Evolutionary conservation across 805 yeast species (phyloP).

Genomic region (Metschnikowia kunwiensis): DNA sequence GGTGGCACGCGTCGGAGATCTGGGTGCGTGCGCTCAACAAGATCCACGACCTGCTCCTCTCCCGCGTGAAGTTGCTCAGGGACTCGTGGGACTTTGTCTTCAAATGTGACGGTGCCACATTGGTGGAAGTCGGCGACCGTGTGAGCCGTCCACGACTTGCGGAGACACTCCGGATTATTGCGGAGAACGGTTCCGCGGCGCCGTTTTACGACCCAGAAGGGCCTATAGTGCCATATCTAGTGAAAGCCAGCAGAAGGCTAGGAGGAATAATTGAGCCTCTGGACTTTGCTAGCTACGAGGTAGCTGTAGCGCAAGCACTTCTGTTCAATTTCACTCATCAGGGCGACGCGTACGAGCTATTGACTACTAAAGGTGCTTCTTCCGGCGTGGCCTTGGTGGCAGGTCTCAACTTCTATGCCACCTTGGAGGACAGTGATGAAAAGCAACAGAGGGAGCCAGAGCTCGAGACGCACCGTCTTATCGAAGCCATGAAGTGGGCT

Average conservation of each 20-base stretch:
- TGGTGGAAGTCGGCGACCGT: slow-evolving; percentile 54
- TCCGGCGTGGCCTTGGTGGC: slow-evolving; percentile 80
- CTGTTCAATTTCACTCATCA: slow-evolving; percentile 19
- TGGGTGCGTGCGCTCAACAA: slow-evolving; percentile 37
- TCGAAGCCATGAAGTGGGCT: slow-evolving; percentile 94
- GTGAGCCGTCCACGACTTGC: slow-evolving; percentile 63
- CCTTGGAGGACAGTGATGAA: slow-evolving; percentile 10
- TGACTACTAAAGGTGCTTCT: slow-evolving; percentile 65
- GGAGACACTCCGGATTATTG: slow-evolving; percentile 62
- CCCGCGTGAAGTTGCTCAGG: slow-evolving; percentile 25
- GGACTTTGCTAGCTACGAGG: slow-evolving; percentile 68
- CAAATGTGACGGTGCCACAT: slow-evolving; percentile 21
- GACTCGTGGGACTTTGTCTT: slow-evolving; percentile 59
- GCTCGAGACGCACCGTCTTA: slow-evolving; percentile 57
- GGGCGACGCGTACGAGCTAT: slow-evolving; percentile 23
- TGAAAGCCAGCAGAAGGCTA: slow-evolving; percentile 41
- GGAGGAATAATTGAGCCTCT: slow-evolving; percentile 66
- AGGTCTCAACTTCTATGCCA: slow-evolving; percentile 60
- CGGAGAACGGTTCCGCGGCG: slow-evolving; percentile 71
- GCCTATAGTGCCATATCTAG: slow-evolving; percentile 62
- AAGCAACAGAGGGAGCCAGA: slow-evolving; percentile 9
- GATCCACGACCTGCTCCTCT: slow-evolving; percentile 22
- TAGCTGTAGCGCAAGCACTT: slow-evolving; percentile 39
- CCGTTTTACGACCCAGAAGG: slow-evolving; percentile 84
- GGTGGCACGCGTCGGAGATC: slow-evolving; percentile 33